Conservation (phyloP, 2,329 filamentous ascomycete species). For the Penicillium concentricum region DNA sequence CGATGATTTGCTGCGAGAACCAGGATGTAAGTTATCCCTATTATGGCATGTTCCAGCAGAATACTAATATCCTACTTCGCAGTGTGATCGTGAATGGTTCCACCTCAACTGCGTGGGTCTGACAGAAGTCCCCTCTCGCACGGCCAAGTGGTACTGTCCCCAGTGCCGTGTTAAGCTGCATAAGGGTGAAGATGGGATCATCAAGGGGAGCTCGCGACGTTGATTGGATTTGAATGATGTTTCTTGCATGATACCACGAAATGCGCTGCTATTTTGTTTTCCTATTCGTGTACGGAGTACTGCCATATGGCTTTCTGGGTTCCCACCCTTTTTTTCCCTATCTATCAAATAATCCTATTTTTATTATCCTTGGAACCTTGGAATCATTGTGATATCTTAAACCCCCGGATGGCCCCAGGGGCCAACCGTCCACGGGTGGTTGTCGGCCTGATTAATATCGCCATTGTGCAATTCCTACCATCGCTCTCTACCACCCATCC, state of each 20-base stretch:
- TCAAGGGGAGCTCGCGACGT: conserved; percentile 37
- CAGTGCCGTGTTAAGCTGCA: conserved; percentile 56
- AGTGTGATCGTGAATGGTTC: conserved; percentile 68
- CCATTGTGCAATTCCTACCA: too few species aligned
- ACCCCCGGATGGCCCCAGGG: too few species aligned
- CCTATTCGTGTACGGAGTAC: not conserved
- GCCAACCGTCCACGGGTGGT: too few species aligned
- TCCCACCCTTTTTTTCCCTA: not conserved
- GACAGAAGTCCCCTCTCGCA: conserved; percentile 57
- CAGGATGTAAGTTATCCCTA: conserved; percentile 47
- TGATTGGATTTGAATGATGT: conserved; percentile 7
- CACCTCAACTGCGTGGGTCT: conserved; percentile 62
- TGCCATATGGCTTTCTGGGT: not conserved
- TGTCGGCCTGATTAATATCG: too few species aligned
- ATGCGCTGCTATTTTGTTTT: conserved; percentile 1
- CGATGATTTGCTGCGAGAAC: conserved; percentile 66
- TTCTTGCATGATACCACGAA: conserved; percentile 26
- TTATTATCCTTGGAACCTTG: not conserved
- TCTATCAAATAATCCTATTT: not conserved
- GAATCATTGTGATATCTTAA: not conserved
- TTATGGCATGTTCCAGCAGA: not conserved
- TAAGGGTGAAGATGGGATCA: conserved; percentile 43
- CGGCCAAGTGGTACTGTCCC: conserved; percentile 66
- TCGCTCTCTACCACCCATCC: too few species aligned
- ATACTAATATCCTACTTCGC: conserved; percentile 15